phyloP scores from a whole-genome alignment of 2,329 filamentous ascomycete species.

The Penicillium sp. region DNA sequence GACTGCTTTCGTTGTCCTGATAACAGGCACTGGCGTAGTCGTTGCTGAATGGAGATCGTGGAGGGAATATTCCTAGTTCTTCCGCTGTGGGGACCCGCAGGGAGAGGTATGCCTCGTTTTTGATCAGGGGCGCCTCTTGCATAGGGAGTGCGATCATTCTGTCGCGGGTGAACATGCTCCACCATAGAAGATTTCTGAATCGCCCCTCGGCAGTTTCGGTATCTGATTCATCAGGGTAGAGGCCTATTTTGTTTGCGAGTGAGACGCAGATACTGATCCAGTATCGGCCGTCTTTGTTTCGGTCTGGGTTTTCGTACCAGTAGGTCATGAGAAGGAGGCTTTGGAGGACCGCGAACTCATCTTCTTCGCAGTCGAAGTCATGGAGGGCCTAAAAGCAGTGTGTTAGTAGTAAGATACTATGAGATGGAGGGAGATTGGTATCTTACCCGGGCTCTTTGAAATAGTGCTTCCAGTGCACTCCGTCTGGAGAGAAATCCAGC shows the following conservation, averaged over 20 bases:
- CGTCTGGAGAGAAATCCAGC: conserved; percentile 8
- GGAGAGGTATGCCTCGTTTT: conserved; percentile 80
- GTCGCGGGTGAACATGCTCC: conserved; percentile 90
- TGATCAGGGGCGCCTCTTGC: conserved; percentile 80
- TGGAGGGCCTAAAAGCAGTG: conserved; percentile 54
- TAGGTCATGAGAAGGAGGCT: conserved; percentile 83
- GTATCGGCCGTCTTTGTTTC: conserved; percentile 91
- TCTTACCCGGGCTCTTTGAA: conserved; percentile 64
- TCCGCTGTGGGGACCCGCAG: conserved; percentile 55
- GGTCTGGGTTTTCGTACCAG: conserved; percentile 89
- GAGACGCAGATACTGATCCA: conserved; percentile 60
- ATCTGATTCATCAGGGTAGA: conserved; percentile 1
- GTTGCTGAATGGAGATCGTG: neutral
- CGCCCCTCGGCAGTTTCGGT: neutral
- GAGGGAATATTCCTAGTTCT: neutral
- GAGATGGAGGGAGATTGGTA: conserved; percentile 43
- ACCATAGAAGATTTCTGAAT: conserved; percentile 89
- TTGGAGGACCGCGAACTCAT: conserved; percentile 78
- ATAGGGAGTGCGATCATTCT: conserved; percentile 82
- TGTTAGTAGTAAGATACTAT: neutral
- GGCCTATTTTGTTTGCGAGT: conserved; percentile 4
- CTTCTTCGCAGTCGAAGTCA: conserved; percentile 83
- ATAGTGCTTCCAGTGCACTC: conserved; percentile 6
- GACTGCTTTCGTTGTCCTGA: conserved; percentile 63
- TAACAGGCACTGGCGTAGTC: neutral